Base-by-base conservation (phyloP, 2,329 filamentous ascomycete genomes). In the Sarocladium strictum region DNA sequence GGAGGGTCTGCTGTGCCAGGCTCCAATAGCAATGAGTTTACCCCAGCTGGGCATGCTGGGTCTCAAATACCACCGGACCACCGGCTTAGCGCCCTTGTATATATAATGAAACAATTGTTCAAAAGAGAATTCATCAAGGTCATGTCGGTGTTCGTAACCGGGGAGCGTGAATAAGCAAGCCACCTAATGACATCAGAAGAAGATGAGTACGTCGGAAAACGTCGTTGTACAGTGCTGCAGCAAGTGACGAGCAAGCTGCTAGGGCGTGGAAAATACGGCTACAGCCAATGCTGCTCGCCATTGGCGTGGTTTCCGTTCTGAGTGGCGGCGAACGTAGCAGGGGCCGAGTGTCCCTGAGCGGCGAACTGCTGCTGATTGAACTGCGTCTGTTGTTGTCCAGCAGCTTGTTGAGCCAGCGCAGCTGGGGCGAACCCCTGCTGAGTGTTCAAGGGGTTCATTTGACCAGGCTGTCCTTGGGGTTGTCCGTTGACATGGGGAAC, bases 61-160 rank as follows among this genome's bases (percentile, higher is more conserved):
- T 23, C 9, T 21, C 6, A 3, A 19, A 11, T 17, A 7, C 9
- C n/a, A 43, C 9, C 17, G 19, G 29, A 12, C 12, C 29, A 7
- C 23, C 38, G 23, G 38, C 17, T 3, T 17, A 7, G 17, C 17
- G n/a, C 38, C 4, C n/a, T 38, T 7, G n/a, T 38, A 14, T 43
- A 19, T 43, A 43, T 11, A 43, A 23, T 21, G 38, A 35, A 35
- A 51, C 26, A 51, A 51, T 12, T 33, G 6, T n/a, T 35, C 47
- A 17, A 62, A 67, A 67, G 61, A 64, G 67, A 66, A 71, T 64
- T 73, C 70, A 65, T 74, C 64, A 72, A 5, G 65, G 60, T 73
- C 69, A 65, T 73, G 65, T 62, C 62, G 63, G 65, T 64, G 58
- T 57, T 70, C 68, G 64, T 69, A 58, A 68, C 62, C 62, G 62